phyloP scores from a whole-genome alignment of 768 basidiomycete species.

The Leccinellum albellum region DNA sequence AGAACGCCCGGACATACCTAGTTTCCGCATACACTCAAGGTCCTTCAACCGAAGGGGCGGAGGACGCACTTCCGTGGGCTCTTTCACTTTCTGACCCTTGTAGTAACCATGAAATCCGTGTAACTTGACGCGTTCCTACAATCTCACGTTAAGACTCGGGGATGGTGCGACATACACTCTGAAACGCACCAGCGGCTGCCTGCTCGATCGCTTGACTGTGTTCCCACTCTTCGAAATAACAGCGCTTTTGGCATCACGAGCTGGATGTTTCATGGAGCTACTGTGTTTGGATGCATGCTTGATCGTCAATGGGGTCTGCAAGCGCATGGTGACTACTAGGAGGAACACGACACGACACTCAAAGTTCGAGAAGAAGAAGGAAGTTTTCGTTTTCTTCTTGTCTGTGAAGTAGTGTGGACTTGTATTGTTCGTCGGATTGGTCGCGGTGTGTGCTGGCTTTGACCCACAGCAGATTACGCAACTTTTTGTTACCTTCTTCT shows the following conservation, averaged over 20 bases:
- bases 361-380: neutral
- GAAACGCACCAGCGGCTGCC: slow-evolving; percentile 4
- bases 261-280: slow-evolving; percentile 9
- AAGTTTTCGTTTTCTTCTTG: neutral
- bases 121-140: slow-evolving; percentile 15
- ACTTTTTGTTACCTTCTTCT: no score
- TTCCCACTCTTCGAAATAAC: slow-evolving; percentile 4
- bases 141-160: slow-evolving; percentile 1
- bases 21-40: slow-evolving; percentile 39
- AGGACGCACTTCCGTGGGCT: slow-evolving; percentile 36
- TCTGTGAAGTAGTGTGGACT: neutral
- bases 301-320: slow-evolving; percentile 4
- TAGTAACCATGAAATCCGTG: slow-evolving; percentile 8
- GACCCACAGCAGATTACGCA: no score
- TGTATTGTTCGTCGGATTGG: slow-evolving; percentile 25
- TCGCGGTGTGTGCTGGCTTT: neutral
- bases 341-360: neutral
- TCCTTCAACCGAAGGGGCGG: slow-evolving; percentile 35
- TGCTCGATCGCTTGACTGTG: slow-evolving; percentile 3
- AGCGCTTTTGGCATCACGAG: slow-evolving; percentile 7
- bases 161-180: neutral
- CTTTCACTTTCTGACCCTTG: slow-evolving; percentile 15
- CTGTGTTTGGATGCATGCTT: slow-evolving; percentile 6
- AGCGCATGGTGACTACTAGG: slow-evolving; percentile 13
- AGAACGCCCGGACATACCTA: slow-evolving; percentile 30